Evolutionary conservation across 2,329 filamentous ascomycete genomes (phyloP), one percentile per base, ranked within the genome.

Genomic region (Calonectria fujianensis): DNA sequence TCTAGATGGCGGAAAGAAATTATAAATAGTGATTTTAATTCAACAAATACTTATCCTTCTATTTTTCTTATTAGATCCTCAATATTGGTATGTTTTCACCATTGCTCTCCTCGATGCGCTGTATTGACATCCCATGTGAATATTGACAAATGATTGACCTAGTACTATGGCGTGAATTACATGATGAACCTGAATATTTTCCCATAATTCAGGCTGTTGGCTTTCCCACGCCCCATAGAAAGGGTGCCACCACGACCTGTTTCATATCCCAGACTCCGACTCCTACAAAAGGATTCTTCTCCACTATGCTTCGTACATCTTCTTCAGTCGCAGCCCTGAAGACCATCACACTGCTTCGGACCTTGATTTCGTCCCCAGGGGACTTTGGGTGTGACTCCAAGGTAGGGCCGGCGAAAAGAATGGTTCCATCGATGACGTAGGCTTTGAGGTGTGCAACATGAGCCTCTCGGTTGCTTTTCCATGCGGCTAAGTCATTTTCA

Each of bases 361-460:
- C 51, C n/a, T 54, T 54, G 9, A 32, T 54, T 16, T 54, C 16
- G 51, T 32, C 51, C 11, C 51, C 29, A 3, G 29, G 16, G 8
- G 51, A n/a, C n/a, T 32, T 54, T 16, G 29, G 29, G 16, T 32
- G 29, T 8, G 29, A 32, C 29, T 54, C 29, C 16, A 54, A 27
- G n/a, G 51, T 54, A 11, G 29, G 51, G 4, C 51, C 51, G 18
- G 29, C 51, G 31, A 32, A 54, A 6, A 31, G 16, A 32, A 54
- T 29, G 51, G 51, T 54, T 20, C 29, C 51, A 8, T 32, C 29
- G 6, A 54, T 32, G 51, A 54, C 7, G 16, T 54, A 32, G 31
- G 51, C 9, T n/a, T 54, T 54, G 27, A 54, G 29, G 20, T 54
- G 51, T 54, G 51, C 51, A 11, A 54, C 51, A 32, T 54, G 51